These are phyloP conservation scores for Cryphonectria nitschkei DNA, from an alignment of 2,329 filamentous ascomycete genomes.

Conservation along the genomic window DNA sequence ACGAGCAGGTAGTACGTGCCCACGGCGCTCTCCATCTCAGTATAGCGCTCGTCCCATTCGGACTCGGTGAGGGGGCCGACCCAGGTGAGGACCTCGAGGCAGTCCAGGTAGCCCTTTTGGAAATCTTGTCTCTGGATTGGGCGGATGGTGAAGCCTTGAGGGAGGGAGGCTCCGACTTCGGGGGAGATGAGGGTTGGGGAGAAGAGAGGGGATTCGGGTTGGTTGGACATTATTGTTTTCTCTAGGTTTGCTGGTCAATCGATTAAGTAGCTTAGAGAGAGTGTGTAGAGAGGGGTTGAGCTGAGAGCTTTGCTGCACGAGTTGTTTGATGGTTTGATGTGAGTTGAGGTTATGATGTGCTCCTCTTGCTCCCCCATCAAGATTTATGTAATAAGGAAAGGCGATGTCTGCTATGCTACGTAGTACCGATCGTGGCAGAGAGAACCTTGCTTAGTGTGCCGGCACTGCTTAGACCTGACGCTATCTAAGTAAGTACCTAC, in stretches of 20 bases:
- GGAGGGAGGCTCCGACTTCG: conserved; percentile 62
- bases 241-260: no score
- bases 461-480: not conserved
- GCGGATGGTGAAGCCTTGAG: conserved; percentile 71
- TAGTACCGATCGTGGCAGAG: not conserved
- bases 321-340: not conserved
- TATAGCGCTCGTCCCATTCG: conserved; percentile 70
- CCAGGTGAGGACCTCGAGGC: conserved; percentile 74
- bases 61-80: conserved; percentile 72
- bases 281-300: not conserved
- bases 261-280: not conserved
- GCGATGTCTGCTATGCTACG: not conserved
- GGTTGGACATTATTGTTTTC: not conserved
- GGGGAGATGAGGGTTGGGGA: conserved; percentile 67
- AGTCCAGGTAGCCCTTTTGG: conserved; percentile 72
- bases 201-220: conserved; percentile 55
- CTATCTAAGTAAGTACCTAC: not conserved
- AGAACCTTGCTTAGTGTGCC: not conserved
- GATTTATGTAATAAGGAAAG: not conserved
- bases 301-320: no score
- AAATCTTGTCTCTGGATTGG: conserved; percentile 72
- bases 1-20: conserved; percentile 72
- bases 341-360: not conserved
- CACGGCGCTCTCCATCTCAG: conserved; percentile 51
- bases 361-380: not conserved